phyloP scores from a whole-genome alignment of 148 eudicot species.

The Spergularia marina region DNA sequence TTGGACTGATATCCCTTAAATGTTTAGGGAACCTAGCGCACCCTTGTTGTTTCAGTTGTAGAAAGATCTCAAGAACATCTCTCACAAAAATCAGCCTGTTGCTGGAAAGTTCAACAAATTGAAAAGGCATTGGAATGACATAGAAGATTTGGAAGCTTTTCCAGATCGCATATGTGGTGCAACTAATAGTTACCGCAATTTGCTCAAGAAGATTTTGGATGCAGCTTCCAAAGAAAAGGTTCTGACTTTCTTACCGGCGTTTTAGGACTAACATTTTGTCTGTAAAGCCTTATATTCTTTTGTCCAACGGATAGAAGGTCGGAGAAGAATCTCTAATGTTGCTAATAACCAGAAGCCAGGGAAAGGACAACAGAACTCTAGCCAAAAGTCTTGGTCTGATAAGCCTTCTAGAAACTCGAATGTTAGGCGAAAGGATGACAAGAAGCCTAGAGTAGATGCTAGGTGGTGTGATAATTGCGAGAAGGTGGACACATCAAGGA shows the following conservation, averaged over 20 bases:
- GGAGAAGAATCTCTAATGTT: not conserved
- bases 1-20: not conserved
- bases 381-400: not conserved
- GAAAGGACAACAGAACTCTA: not conserved
- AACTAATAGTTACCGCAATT: not conserved
- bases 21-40: not conserved
- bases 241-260: not conserved
- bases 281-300: not conserved
- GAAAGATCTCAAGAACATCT: not conserved
- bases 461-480: not conserved
- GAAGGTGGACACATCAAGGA: too few species aligned
- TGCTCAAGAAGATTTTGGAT: not conserved
- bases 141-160: not conserved
- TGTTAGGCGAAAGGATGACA: not conserved
- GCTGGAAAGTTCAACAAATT: not conserved
- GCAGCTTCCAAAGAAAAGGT: not conserved
- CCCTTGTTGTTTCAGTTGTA: not conserved
- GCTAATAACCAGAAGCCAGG: not conserved
- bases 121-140: not conserved
- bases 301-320: not conserved
- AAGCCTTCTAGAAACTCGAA: not conserved
- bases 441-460: not conserved
- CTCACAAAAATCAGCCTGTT: not conserved
- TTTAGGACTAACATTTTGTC: not conserved
- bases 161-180: not conserved